A percentile compares a stretch with the other conserved stretches of the same genome.
phyloP scores from a whole-genome alignment of 2,329 filamentous ascomycete genomes.

The Botrytis porri region DNA sequence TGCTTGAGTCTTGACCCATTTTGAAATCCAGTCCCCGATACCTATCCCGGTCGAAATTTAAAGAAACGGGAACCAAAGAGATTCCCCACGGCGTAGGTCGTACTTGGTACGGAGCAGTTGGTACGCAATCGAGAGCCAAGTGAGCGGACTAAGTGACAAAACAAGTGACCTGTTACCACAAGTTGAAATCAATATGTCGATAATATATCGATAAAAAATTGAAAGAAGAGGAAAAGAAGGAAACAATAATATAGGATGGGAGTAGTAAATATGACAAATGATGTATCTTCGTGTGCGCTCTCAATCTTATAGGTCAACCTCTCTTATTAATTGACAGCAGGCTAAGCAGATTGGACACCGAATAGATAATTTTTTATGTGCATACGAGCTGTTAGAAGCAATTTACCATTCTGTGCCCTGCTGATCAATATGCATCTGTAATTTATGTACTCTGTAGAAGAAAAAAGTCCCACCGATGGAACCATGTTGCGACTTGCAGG shows the following conservation, averaged over 20 bases:
- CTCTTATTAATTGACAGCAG: background rate
- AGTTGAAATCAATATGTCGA: background rate
- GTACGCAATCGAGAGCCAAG: background rate
- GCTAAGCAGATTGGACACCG: background rate
- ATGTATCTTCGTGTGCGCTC: background rate
- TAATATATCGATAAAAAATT: background rate
- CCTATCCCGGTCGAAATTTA: background rate
- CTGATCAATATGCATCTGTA: slow-evolving; percentile 18
- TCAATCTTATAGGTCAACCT: background rate
- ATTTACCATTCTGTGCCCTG: slow-evolving; percentile 8
- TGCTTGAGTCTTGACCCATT: background rate
- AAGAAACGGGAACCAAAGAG: background rate
- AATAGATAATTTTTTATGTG: background rate
- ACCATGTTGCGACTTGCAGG: slow-evolving; percentile 13
- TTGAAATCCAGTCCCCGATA: slow-evolving; percentile 8
- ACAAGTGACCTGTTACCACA: background rate
- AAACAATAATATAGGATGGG: background rate
- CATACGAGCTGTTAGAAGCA: background rate
- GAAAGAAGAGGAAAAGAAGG: background rate
- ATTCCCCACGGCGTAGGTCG: background rate
- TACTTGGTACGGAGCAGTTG: background rate
- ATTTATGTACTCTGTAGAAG: background rate
- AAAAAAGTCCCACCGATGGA: slow-evolving; percentile 1
- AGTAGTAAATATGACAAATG: background rate
- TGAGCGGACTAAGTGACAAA: background rate